Evolutionary conservation across 768 basidiomycete species (phyloP).

Genomic region (Suillus ampliporus): DNA sequence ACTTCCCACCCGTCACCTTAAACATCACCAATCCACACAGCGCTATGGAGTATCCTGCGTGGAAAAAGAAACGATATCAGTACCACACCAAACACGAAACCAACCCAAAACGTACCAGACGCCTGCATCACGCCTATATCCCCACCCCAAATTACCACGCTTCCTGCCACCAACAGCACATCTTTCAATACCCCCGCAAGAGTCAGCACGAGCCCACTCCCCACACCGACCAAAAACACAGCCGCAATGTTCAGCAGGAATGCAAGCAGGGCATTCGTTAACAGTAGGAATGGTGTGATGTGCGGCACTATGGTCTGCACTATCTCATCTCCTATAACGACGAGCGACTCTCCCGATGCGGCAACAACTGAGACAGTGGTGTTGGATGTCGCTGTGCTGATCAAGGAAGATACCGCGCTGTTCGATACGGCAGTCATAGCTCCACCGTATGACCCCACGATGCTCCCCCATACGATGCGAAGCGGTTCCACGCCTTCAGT

Average conservation of each 20-base stretch:
- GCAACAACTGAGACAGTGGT: neutral
- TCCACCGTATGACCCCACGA: conserved; percentile 27
- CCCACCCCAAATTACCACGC: conserved; percentile 85
- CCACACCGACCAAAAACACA: conserved; percentile 91
- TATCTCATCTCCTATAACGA: neutral
- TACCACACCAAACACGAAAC: neutral
- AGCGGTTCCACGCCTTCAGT: conserved; percentile 92
- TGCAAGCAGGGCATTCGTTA: conserved; percentile 86
- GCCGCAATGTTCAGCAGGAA: conserved; percentile 93
- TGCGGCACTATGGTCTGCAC: neutral
- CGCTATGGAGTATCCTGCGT: conserved; percentile 84
- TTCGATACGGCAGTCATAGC: neutral
- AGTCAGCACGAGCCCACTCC: conserved; percentile 87
- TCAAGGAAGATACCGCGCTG: neutral
- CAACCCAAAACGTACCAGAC: conserved; percentile 55
- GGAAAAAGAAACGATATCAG: conserved; percentile 12
- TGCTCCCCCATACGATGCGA: conserved; percentile 28
- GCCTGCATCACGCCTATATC: conserved; percentile 83
- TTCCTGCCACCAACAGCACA: conserved; percentile 91
- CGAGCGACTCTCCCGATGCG: neutral
- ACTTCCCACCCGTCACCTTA: conserved; percentile 77
- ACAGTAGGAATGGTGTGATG: conserved; percentile 71
- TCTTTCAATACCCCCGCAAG: conserved; percentile 98
- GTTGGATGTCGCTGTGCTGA: neutral
- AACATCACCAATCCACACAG: conserved; percentile 84